Evolutionary conservation across 2,329 filamentous ascomycete species (phyloP).

Genomic region (Scorias spongiosa): DNA sequence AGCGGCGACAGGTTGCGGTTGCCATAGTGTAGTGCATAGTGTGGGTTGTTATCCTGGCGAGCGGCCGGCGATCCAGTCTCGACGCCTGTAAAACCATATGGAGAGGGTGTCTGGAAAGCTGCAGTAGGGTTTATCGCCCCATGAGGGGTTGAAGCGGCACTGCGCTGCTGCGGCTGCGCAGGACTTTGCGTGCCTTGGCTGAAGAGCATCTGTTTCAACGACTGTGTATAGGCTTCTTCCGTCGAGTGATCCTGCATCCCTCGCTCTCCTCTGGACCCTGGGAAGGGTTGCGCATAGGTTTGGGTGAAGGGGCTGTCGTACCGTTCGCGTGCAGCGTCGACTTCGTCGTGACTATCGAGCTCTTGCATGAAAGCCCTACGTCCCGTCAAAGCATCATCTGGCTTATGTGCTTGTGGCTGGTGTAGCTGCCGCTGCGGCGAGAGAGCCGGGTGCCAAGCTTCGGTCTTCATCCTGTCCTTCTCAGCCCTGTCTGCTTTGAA

Average conservation of each 20-base stretch:
- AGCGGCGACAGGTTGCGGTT: slow-evolving; percentile 34
- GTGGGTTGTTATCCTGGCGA: neutral
- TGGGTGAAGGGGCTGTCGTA: slow-evolving; percentile 1
- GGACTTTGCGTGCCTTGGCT: slow-evolving; percentile 7
- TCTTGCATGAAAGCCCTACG: slow-evolving; percentile 53
- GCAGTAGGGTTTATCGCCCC: slow-evolving; percentile 4
- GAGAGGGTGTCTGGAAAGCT: slow-evolving; percentile 1
- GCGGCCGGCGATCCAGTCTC: neutral
- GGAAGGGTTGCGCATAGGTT: neutral
- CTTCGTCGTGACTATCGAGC: slow-evolving; percentile 38
- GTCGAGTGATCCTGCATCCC: slow-evolving; percentile 8
- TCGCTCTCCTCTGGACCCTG: neutral
- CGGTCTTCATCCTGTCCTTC: slow-evolving; percentile 40
- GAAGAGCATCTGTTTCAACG: slow-evolving; percentile 31
- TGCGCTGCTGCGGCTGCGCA: neutral
- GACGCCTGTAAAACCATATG: neutral
- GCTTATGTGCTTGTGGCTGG: neutral
- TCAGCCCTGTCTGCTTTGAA: slow-evolving; percentile 78
- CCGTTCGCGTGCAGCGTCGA: slow-evolving; percentile 10
- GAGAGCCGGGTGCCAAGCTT: slow-evolving; percentile 37
- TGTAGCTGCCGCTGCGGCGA: slow-evolving; percentile 17
- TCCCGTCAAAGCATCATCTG: slow-evolving; percentile 9
- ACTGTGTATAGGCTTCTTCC: slow-evolving; percentile 33
- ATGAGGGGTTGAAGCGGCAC: neutral
- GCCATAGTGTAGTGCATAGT: slow-evolving; percentile 23